Base-by-base conservation (phyloP, 1,284 basidiomycete species). In the Ganoderma leucocontextum region DNA sequence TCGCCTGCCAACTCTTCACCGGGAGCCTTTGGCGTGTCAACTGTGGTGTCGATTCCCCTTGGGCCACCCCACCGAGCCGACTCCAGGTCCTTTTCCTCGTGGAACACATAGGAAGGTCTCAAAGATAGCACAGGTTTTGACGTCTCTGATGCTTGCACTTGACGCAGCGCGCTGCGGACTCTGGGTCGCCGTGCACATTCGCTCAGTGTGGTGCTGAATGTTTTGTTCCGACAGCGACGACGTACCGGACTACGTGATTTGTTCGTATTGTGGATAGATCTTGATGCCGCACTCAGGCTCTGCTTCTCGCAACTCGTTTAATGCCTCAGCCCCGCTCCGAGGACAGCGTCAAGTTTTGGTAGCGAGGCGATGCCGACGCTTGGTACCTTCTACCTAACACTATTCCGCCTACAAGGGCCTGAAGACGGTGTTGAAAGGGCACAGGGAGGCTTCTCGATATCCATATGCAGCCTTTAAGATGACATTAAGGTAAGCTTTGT, bases 281-380 rank as follows among this genome's bases (percentile, higher is more conserved):
- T 2, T 25, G 47, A 49, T 49, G 8, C 9, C 6, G 47, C 47
- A n/a, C n/a, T n/a, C n/a, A n/a, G n/a, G 42, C 42, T 8, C 42
- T 44, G 9, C 42, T 9, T 22, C 47, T 22, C n/a, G n/a, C n/a
- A n/a, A n/a, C n/a, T n/a, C n/a, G n/a, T n/a, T n/a, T n/a, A n/a
- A n/a, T 22, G n/a, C 19, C 47, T 49, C 22, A 49, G 47, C n/a
- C n/a, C 47, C 47, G 47, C 47, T 49, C 47, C 47, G 47, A 49
- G 22, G n/a, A 12, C 47, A 49, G 47, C 22, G n/a, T n/a, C n/a
- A n/a, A n/a, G n/a, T n/a, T n/a, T n/a, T n/a, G n/a, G n/a, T n/a
- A n/a, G n/a, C n/a, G n/a, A n/a, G n/a, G n/a, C n/a, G n/a, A n/a
- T n/a, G n/a, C n/a, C n/a, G n/a, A n/a, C n/a, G n/a, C n/a, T n/a